Base-by-base conservation (phyloP, 768 basidiomycete species). In the Pulveroboletus sp. region DNA sequence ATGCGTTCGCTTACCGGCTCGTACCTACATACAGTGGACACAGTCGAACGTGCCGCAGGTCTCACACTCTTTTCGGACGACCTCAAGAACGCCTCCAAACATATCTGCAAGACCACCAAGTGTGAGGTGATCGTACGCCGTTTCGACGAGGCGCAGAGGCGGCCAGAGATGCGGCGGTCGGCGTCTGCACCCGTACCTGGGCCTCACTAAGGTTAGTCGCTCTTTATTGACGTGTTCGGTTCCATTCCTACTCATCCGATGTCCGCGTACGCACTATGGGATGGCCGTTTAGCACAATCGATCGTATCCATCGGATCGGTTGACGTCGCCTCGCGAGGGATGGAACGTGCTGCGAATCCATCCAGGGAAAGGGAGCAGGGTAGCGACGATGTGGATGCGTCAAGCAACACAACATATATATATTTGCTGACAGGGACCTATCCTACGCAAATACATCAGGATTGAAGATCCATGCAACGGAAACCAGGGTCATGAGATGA, bases 61-160 rank as follows among this genome's bases (percentile, higher is more conserved):
- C 76, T 97, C 46, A 83, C 79, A 0, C 71, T 97, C n/a, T 89
- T 97, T 70, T 88, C 93, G 0, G 84, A 89, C 37, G 76, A 75
- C 24, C 71, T 96, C 58, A 95, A 94, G 66, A 57, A 69, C 10
- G 64, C 72, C 3, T 85, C 91, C 9, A 91, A 84, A 60, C 85
- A 93, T 59, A 87, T 99, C 35, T 99, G 95, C 79, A 78, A 85
- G 64, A 81, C 84, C 7, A 85, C 89, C 12, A 86, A 88, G 69
- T 99, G 96, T 63, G 82, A 94, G 52, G 80, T 98, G 43, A 74
- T 91, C 41, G 82, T 98, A 7, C 79, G 93, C 36, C 77, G 83
- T 55, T 99, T 98, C 59, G 94, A 99, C 67, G 93, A 98, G 57
- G 83, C 83, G 10, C 84, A 83, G 60, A 93, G 90, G 66, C 79